Conservation (phyloP, 225 moss, liverwort and hornwort species). For the Asterella californica region DNA sequence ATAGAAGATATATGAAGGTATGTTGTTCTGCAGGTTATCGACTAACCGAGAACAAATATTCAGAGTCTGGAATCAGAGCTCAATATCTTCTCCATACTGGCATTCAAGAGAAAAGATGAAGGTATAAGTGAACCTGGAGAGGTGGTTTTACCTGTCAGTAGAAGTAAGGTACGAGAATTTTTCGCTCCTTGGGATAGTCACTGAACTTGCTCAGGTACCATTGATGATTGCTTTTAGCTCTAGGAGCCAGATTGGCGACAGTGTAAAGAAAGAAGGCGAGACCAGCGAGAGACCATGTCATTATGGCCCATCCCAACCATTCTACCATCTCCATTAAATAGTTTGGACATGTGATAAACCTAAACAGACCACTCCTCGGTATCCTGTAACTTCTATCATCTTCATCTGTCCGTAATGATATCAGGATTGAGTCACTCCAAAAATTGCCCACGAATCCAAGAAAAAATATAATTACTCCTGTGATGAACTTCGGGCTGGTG, state of each 20-base stretch:
- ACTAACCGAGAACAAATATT: no score
- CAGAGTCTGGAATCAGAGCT: no score
- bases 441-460: constrained; percentile 64
- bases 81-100: no score
- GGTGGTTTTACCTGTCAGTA: constrained; percentile 29
- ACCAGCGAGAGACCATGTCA: constrained; percentile 74
- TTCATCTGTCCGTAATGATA: constrained; percentile 54
- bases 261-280: constrained; percentile 56
- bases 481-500: constrained; percentile 59
- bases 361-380: constrained; percentile 62
- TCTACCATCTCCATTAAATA: constrained; percentile 81
- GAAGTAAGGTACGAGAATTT: constrained; percentile 65
- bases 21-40: no score
- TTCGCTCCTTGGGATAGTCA: constrained; percentile 66
- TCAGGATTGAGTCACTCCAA: constrained; percentile 75
- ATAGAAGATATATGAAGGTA: no score
- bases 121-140: not conserved
- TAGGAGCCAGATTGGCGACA: constrained; percentile 62
- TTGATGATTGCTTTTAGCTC: constrained; percentile 54
- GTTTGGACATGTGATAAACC: constrained; percentile 66
- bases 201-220: constrained; percentile 76
- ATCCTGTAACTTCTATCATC: constrained; percentile 75
- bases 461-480: constrained; percentile 53
- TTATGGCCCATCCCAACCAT: constrained; percentile 90
- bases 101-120: no score